Percentiles rank a stretch among this genome's conserved stretches.
Evolutionary conservation across 2,329 filamentous ascomycete genomes (phyloP).

Genomic region (Bertia moriformis): DNA sequence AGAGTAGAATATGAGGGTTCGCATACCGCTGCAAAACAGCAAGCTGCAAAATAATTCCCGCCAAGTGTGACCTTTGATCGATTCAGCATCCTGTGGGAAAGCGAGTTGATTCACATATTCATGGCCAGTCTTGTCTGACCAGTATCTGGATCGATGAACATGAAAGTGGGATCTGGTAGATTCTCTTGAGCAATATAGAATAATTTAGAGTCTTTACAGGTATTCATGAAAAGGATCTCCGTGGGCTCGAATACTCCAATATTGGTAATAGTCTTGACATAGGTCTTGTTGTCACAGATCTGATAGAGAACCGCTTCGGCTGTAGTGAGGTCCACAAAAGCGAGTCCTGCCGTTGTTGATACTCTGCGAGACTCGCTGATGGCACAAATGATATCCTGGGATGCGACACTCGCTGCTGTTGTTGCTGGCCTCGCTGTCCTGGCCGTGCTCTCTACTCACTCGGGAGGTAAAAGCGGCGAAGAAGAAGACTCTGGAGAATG

Average conservation of each 20-base stretch:
- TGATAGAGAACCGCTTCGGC: conserved; percentile 77
- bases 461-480: background rate
- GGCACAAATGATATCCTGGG: conserved; percentile 72
- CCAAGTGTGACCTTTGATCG: conserved; percentile 65
- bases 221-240: conserved; percentile 63
- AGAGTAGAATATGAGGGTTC: conserved; percentile 1
- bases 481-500: background rate
- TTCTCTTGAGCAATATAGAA: conserved; percentile 62
- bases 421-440: conserved; percentile 13
- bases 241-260: conserved; percentile 67
- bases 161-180: conserved; percentile 44
- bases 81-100: conserved; percentile 64
- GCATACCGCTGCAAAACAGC: conserved; percentile 70
- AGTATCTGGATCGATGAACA: conserved; percentile 59
- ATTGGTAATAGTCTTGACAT: conserved; percentile 77
- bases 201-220: conserved; percentile 60
- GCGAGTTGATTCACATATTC: conserved; percentile 70
- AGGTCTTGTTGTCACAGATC: conserved; percentile 86
- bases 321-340: conserved; percentile 75
- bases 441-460: background rate
- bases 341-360: conserved; percentile 69
- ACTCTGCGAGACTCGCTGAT: conserved; percentile 78
- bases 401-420: conserved; percentile 27
- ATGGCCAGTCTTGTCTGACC: conserved; percentile 65
- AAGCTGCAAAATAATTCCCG: conserved; percentile 76